Evolutionary conservation across 208 protist species (phyloP), one percentile per base, ranked within the genome.

Genomic region (Crithidia expoeki): DNA sequence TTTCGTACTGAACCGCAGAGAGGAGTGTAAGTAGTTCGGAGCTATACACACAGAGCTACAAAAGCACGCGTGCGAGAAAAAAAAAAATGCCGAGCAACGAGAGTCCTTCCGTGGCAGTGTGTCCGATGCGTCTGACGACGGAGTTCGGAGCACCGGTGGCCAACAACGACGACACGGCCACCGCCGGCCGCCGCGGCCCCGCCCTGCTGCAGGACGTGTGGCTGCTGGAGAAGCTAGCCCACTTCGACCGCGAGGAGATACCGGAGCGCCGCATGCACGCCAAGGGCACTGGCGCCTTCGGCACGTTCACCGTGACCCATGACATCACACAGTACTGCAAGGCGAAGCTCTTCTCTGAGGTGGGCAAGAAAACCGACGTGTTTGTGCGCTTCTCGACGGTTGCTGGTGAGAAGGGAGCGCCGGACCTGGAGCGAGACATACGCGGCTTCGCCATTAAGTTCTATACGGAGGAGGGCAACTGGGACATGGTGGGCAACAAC

Each of bases 321-420:
- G 63, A 69, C 63, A 55, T 69, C 28, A 72, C 80, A 32, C 67
- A 90, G n/a, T n/a, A n/a, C n/a, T n/a, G n/a, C n/a, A n/a, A n/a
- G n/a, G n/a, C n/a, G n/a, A n/a, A n/a, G n/a, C n/a, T n/a, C n/a
- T n/a, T n/a, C n/a, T n/a, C n/a, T n/a, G n/a, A n/a, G n/a, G n/a
- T n/a, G n/a, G n/a, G n/a, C n/a, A n/a, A n/a, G n/a, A n/a, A n/a
- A n/a, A n/a, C n/a, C n/a, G n/a, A n/a, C n/a, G n/a, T n/a, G n/a
- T n/a, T n/a, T n/a, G n/a, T n/a, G n/a, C n/a, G n/a, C n/a, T n/a
- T n/a, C n/a, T n/a, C n/a, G n/a, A n/a, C n/a, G n/a, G n/a, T n/a
- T n/a, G n/a, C n/a, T n/a, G n/a, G n/a, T n/a, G n/a, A n/a, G n/a
- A n/a, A n/a, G n/a, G n/a, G n/a, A n/a, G n/a, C n/a, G n/a, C n/a